Percentiles rank a stretch among this genome's conserved stretches.
Conservation (phyloP, 352 stramenopile species). For the Globisporangium paroecandrum region DNA sequence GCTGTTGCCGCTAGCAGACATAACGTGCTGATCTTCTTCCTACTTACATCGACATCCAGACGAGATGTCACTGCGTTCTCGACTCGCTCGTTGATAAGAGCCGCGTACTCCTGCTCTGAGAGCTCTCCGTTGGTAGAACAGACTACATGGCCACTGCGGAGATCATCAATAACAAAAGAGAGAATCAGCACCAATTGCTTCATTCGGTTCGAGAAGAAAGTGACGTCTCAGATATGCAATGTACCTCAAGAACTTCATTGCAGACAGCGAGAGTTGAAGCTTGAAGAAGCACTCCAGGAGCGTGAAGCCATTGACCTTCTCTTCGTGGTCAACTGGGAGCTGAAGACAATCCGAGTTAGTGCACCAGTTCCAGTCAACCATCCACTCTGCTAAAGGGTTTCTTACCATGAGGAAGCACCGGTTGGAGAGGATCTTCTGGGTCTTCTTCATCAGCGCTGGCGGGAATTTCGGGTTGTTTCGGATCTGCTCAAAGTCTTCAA, state of each 20-base stretch:
- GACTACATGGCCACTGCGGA: conserved; percentile 10
- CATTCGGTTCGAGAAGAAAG: neutral
- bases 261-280: conserved; percentile 33
- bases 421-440: conserved; percentile 28
- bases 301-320: conserved; percentile 35
- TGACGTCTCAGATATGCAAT: neutral
- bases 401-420: conserved; percentile 46
- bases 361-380: neutral
- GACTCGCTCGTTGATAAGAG: conserved; percentile 30
- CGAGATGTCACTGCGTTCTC: conserved; percentile 13
- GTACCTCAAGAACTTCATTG: conserved; percentile 15
- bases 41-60: conserved; percentile 28
- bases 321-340: conserved; percentile 34
- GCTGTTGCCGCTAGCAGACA: neutral
- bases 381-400: neutral
- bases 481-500: conserved; percentile 32
- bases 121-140: conserved; percentile 15
- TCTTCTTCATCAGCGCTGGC: conserved; percentile 13
- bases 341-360: conserved; percentile 17
- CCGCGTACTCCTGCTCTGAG: conserved; percentile 27
- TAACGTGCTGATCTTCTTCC: neutral
- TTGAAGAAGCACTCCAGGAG: conserved; percentile 48
- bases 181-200: neutral
- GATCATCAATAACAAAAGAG: conserved; percentile 1
- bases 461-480: conserved; percentile 11